Evolutionary conservation across 108 stramenopile genomes (phyloP).

Genomic region (Skeletonema grethae): DNA sequence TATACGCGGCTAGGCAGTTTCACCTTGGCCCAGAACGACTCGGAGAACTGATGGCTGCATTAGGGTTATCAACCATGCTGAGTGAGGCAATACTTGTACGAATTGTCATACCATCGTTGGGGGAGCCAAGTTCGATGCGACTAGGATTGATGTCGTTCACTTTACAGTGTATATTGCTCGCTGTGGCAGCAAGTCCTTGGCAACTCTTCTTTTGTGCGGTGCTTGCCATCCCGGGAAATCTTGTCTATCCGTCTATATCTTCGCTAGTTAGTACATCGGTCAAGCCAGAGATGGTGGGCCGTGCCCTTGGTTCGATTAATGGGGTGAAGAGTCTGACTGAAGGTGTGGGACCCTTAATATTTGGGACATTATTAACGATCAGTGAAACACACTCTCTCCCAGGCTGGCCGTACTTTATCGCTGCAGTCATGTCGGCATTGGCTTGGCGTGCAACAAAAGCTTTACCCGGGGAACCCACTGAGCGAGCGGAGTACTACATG

Average conservation of each 20-base stretch:
- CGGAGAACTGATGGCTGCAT: slow-evolving; percentile 91
- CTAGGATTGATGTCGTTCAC: slow-evolving; percentile 11
- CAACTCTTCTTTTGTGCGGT: slow-evolving; percentile 88
- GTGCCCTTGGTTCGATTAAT: slow-evolving; percentile 94
- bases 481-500: slow-evolving; percentile 8
- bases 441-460: slow-evolving; percentile 52
- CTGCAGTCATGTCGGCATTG: slow-evolving; percentile 52
- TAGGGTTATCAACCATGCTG: slow-evolving; percentile 93
- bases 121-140: slow-evolving; percentile 71
- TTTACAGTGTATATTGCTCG: too few relatives aligned
- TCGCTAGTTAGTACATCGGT: slow-evolving; percentile 89
- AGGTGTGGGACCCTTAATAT: slow-evolving; percentile 83
- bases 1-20: slow-evolving; percentile 88
- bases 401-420: slow-evolving; percentile 63
- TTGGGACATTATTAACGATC: slow-evolving; percentile 79
- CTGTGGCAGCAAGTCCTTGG: slow-evolving; percentile 57
- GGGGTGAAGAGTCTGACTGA: slow-evolving; percentile 96
- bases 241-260: slow-evolving; percentile 91
- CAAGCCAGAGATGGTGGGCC: slow-evolving; percentile 79
- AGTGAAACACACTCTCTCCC: slow-evolving; percentile 71
- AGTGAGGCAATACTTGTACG: slow-evolving; percentile 92
- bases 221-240: slow-evolving; percentile 83
- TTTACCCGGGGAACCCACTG: slow-evolving; percentile 51
- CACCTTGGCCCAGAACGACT: slow-evolving; percentile 76
- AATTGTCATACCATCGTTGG: slow-evolving; percentile 79